These are phyloP conservation scores for Metschnikowia lachancei DNA, from an alignment of 805 yeast genomes.

Conservation along the genomic window DNA sequence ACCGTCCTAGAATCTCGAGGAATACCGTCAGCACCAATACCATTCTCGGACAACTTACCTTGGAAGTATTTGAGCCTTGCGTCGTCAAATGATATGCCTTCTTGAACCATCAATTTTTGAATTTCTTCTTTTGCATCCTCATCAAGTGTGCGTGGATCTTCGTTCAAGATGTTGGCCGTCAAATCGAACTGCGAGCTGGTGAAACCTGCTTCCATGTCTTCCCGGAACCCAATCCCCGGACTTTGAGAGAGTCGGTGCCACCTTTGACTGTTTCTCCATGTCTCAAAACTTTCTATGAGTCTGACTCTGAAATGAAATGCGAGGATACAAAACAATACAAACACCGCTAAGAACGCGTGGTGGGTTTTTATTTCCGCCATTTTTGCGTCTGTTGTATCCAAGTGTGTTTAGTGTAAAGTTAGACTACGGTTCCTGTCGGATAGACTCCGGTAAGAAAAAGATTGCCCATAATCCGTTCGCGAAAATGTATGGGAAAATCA, in stretches of 20 bases:
- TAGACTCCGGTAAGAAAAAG: neutral
- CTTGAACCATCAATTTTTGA: conserved; percentile 50
- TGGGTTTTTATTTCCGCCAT: conserved; percentile 13
- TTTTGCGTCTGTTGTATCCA: neutral
- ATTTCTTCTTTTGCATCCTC: conserved; percentile 52
- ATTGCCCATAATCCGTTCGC: neutral
- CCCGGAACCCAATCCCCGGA: conserved; percentile 23
- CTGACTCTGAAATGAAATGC: conserved; percentile 34
- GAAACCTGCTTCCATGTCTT: conserved; percentile 56
- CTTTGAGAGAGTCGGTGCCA: conserved; percentile 15
- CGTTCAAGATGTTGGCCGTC: conserved; percentile 34
- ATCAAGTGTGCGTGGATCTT: conserved; percentile 57
- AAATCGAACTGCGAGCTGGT: conserved; percentile 59
- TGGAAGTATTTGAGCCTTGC: conserved; percentile 59
- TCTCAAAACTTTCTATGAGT: conserved; percentile 14
- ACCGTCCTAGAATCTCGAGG: conserved; percentile 68
- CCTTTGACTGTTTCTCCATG: conserved; percentile 11
- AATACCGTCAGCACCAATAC: conserved; percentile 61
- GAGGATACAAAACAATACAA: conserved; percentile 21
- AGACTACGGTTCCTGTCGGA: no score
- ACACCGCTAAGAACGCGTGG: conserved; percentile 17
- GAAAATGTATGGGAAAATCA: neutral
- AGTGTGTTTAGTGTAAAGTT: neutral
- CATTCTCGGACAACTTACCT: conserved; percentile 35
- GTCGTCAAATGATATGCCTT: conserved; percentile 58